Evolutionary conservation across 257 asterid species (phyloP), one percentile per base, ranked within the genome.

Genomic region (Solanum tarapatanum): DNA sequence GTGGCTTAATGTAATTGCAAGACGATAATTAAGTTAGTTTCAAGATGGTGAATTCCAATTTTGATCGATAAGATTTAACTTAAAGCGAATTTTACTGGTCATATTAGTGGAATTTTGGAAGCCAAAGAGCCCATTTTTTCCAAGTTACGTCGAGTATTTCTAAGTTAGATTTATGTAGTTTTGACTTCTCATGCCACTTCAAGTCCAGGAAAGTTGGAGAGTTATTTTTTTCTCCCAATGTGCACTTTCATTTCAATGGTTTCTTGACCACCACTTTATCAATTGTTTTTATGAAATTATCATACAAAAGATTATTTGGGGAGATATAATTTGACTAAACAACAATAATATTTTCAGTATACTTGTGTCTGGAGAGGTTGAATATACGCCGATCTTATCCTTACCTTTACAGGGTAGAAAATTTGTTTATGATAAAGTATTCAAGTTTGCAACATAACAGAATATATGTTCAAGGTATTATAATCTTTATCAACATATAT

Each of bases 171-270:
- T 72, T 24, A 12, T 12, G 30, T 79, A 16, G 19, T 17, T 51
- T 83, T 89, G 87, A 87, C 89, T 83, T 45, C 55, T 33, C 37
- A 2, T 51, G 23, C 64, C 19, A 17, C 72, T 45, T 51, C 30
- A 80, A 80, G 87, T 86, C 86, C 87, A 23, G 26, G 30, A 82
- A 60, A 37, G 30, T 72, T 82, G 79, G 85, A 82, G 48, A 24
- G 3, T 55, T 17, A 28, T 3, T 87, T 43, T 82, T 43, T 26
- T 82, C 32, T 89, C 51, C 12, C 16, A 41, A 43, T 79, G 84
- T 43, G 66, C 64, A 43, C 58, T 80, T 86, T 36, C 32, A 17
- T 79, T 79, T 26, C 17, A 48, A 43, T 16, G 64, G 23, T 43
- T 79, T 23, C 39, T 79, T 2, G 24, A 43, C 30, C 16, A 79